Evolutionary conservation across 1,284 basidiomycete genomes (phyloP).

Genomic region (Sporisorium graminicola): DNA sequence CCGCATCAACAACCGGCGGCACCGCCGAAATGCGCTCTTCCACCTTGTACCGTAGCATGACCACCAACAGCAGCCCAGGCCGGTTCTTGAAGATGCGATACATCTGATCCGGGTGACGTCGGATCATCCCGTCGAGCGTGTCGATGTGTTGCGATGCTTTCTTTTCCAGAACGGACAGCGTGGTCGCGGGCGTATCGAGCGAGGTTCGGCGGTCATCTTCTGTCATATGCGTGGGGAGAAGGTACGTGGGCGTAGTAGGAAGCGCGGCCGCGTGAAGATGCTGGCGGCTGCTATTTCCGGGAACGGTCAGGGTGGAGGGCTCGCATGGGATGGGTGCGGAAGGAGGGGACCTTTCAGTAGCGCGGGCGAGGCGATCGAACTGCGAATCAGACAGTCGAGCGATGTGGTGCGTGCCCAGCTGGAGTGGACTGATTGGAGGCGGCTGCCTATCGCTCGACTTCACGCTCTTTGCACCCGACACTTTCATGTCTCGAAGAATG

Average conservation of each 20-base stretch:
- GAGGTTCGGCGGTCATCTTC: slow-evolving; percentile 11
- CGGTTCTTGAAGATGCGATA: slow-evolving; percentile 13
- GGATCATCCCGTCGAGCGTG: slow-evolving; percentile 26
- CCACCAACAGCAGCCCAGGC: slow-evolving; percentile 30
- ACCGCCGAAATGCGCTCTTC: slow-evolving; percentile 24
- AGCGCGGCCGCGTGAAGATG: not conserved
- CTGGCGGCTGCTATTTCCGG: not conserved
- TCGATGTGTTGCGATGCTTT: slow-evolving; percentile 27
- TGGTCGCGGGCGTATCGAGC: slow-evolving; percentile 18
- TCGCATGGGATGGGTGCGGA: slow-evolving; percentile 17
- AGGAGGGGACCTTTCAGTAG: slow-evolving; percentile 12
- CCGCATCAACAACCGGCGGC: not conserved
- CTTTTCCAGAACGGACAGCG: slow-evolving; percentile 28
- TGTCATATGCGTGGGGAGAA: not conserved
- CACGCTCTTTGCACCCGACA: not conserved
- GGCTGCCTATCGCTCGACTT: not conserved
- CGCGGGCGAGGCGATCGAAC: slow-evolving; percentile 30
- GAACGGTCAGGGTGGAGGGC: not conserved
- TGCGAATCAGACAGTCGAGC: slow-evolving; percentile 31
- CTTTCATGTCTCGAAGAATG: not conserved
- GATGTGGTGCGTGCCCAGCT: slow-evolving; percentile 23
- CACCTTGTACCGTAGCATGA: slow-evolving; percentile 26
- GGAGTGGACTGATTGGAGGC: not conserved
- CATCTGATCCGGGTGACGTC: slow-evolving; percentile 35
- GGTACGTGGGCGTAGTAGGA: not conserved